Base-by-base conservation (phyloP, 805 yeast genomes). In the Sungouiella blattae region DNA sequence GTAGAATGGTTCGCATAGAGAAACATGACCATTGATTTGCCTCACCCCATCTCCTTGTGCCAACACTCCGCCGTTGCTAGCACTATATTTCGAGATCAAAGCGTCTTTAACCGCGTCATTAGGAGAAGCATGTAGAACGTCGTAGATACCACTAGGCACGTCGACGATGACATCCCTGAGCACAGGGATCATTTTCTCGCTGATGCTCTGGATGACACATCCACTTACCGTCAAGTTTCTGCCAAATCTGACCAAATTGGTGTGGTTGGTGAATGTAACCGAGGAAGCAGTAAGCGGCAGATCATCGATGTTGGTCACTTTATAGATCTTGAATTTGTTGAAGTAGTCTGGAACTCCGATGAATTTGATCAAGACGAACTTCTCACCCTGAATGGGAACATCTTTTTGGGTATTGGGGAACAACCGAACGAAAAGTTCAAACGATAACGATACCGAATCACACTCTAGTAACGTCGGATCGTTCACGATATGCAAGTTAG, bases 1-100 rank as follows among this genome's bases (percentile, higher is more conserved):
- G 27, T 73, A 76, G 2, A 77, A 69, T 0, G 95, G 95, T 46
- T 85, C 94, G 53, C 87, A 77, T 16, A 80, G 69, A 3, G 74
- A 47, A 3, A 86, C 70, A 5, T 50, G 49, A 14, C 83, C 83
- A 42, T 71, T 69, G 13, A 77, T 48, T 4, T 53, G 55, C 13
- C 74, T 56, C 2, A 74, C 57, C 6, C 47, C 33, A 40, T 72
- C 77, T 16, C 71, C 74, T 30, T 65, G 71, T 20, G 67, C 58
- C 16, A 62, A 58, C 11, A 66, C 53, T 3, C 55, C 47, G 2
- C 49, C 65, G 18, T 38, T 47, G 18, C 37, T 35, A 2, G 28
- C 29, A 21, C 58, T 45, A 35, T 47, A 63, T 31, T 49, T 48
- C 18, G 51, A 51, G 17, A 60, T 32, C 39, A 62, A 57, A 25